Base-by-base conservation (phyloP, 2,329 filamentous ascomycete genomes). In the Coleophoma crateriformis region DNA sequence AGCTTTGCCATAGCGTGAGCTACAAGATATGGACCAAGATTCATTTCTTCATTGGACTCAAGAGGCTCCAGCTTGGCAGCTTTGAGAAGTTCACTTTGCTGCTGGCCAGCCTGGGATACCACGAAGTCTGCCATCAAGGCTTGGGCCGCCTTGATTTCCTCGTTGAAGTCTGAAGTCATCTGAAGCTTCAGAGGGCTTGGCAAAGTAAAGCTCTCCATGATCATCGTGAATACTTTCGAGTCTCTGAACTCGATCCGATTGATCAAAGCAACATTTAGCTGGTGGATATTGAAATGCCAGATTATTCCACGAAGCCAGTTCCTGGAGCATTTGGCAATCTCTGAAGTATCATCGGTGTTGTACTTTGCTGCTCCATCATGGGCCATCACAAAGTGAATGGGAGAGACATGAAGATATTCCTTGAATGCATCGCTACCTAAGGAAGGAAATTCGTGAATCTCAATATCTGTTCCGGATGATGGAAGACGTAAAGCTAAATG, bases 371-470 rank as follows among this genome's bases (percentile, higher is more conserved):
- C 58, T 15, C 83, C 85, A 61, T 88, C 82, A 55, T 87, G 83
- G 47, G 78, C 80, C 70, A 90, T 77, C 47, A 89, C 67, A 56
- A 90, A 88, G 60, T 87, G 83, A 3, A 82, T 69, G 0, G 79
- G 75, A 20, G 75, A 73, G 1, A 63, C 60, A 2, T 68, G 55
- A 2, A 87, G 67, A 58, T 88, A 87, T 1, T 72, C 58, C 5
- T 64, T 52, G 57, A 88, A 90, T 0, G 68, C 68, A 0, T 63
- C 45, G 38, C 75, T 74, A 12, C 71, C 63, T 13, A 77, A 59
- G 1, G 73, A 75, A 6, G 70, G 60, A 44, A 72, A 68, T 39
- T 79, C 66, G 46, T 68, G 64, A 56, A 78, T 55, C 33, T 48
- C 57, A 19, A 66, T 56, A 37, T 53, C 55, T 27, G 59, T 54